A percentile compares a stretch with the other conserved stretches of the same genome.
Evolutionary conservation across 176 grass and related monocot species (phyloP).

Genomic region (Guadua angustifolia): DNA sequence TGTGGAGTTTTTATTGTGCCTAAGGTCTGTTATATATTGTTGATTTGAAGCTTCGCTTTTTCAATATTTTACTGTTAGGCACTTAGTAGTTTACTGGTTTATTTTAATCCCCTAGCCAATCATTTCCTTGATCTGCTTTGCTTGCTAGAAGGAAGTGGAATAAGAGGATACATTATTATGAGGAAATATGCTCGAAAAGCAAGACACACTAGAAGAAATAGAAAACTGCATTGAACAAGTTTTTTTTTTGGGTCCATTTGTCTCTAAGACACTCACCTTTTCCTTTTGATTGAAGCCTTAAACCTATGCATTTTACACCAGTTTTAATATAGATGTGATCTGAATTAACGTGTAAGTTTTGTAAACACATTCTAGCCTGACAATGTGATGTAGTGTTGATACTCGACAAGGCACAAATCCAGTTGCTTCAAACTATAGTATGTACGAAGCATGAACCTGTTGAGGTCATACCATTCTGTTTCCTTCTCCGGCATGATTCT

Average conservation of each 20-base stretch:
- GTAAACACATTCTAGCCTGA: background rate
- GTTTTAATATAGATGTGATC: background rate
- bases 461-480: constrained; percentile 4
- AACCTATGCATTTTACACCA: constrained; percentile 4
- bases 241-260: background rate
- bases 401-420: background rate
- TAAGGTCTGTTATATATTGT: constrained; percentile 63
- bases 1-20: constrained; percentile 94
- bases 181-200: background rate
- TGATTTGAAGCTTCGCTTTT: constrained; percentile 3
- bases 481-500: background rate
- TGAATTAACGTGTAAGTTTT: constrained; percentile 23
- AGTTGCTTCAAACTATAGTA: constrained; percentile 3
- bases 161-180: background rate
- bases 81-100: background rate
- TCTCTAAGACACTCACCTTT: background rate
- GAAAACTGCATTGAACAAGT: constrained; percentile 21
- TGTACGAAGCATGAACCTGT: background rate
- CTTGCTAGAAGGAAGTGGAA: constrained; percentile 21
- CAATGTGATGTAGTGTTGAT: background rate
- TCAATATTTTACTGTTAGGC: constrained; percentile 18
- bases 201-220: background rate
- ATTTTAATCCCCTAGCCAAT: background rate
- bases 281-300: constrained; percentile 8
- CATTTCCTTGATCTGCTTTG: background rate